Conservation (phyloP, 108 stramenopile genomes). For the Schizochytrium sp. region DNA sequence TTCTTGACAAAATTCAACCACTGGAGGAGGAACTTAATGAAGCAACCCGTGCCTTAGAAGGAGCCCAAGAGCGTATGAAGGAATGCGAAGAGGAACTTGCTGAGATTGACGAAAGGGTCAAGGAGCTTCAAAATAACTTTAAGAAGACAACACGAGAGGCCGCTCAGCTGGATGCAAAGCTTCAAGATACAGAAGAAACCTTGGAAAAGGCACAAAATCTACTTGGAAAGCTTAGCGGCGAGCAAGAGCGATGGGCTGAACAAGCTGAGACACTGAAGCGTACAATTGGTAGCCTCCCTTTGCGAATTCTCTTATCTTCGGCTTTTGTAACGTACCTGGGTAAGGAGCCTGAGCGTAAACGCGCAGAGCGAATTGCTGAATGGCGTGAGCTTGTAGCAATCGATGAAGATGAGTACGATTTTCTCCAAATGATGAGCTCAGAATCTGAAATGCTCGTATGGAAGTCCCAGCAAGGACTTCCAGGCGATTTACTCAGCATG, state of each 20-base stretch:
- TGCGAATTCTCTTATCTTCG: constrained; percentile 73
- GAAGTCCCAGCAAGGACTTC: constrained; percentile 73
- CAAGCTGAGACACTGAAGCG: constrained; percentile 65
- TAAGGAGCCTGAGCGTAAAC: constrained; percentile 64
- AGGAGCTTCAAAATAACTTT: constrained; percentile 71
- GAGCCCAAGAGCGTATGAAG: constrained; percentile 66
- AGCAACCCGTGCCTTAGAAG: constrained; percentile 69
- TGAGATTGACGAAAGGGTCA: constrained; percentile 72
- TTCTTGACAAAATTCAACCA: constrained; percentile 77
- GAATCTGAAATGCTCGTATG: constrained; percentile 76
- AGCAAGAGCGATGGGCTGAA: constrained; percentile 71
- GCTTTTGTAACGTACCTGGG: constrained; percentile 76
- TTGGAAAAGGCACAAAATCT: constrained; percentile 73
- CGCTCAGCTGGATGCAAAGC: constrained; percentile 68
- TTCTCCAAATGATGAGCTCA: constrained; percentile 70
- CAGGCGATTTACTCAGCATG: constrained; percentile 73
- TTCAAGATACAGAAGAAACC: constrained; percentile 73
- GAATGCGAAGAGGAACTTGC: constrained; percentile 75
- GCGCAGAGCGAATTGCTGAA: neutral
- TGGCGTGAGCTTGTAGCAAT: constrained; percentile 64
- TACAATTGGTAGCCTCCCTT: constrained; percentile 68
- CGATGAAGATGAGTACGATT: constrained; percentile 63
- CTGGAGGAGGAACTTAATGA: constrained; percentile 72
- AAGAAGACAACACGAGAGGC: constrained; percentile 74
- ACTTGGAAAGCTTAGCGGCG: constrained; percentile 75